phyloP scores from a whole-genome alignment of 1,284 basidiomycete species.

The Ganoderma leucocontextum region DNA sequence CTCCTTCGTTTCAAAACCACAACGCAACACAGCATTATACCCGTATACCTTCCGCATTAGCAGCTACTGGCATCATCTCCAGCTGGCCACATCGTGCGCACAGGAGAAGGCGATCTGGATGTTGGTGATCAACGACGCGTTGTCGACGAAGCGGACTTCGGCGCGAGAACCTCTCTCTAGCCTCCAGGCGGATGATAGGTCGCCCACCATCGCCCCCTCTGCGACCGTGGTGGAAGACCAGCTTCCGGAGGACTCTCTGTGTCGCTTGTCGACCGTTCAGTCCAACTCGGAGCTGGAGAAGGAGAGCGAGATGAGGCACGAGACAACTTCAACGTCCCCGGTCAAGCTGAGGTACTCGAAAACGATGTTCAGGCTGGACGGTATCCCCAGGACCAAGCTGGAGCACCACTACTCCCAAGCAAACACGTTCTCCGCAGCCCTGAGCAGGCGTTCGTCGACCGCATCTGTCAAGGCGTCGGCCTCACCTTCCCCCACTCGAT shows the following conservation, averaged over 20 bases:
- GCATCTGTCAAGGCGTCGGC: conserved; percentile 64
- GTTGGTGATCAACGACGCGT: conserved; percentile 61
- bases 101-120: conserved; percentile 89
- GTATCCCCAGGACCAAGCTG: conserved; percentile 28
- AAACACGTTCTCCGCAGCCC: conserved; percentile 35
- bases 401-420: conserved; percentile 27
- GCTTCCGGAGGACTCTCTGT: conserved; percentile 19
- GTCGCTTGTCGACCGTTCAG: conserved; percentile 61
- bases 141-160: conserved; percentile 54
- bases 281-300: conserved; percentile 67
- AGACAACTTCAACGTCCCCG: neutral
- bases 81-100: conserved; percentile 84
- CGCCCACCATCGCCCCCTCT: conserved; percentile 21
- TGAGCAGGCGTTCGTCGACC: conserved; percentile 64
- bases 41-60: conserved; percentile 84
- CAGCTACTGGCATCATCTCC: conserved; percentile 76
- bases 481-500: too few species aligned
- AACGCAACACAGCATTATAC: conserved; percentile 65
- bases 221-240: conserved; percentile 23
- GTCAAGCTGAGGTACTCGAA: conserved; percentile 32
- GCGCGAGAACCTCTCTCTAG: conserved; percentile 67
- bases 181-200: conserved; percentile 48
- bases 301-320: conserved; percentile 21
- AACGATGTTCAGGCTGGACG: conserved; percentile 39
- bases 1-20: neutral